Percentiles rank a stretch among this genome's conserved stretches.
Conservation (phyloP, 495 filamentous ascomycete species). For the Penicillium paradoxum region DNA sequence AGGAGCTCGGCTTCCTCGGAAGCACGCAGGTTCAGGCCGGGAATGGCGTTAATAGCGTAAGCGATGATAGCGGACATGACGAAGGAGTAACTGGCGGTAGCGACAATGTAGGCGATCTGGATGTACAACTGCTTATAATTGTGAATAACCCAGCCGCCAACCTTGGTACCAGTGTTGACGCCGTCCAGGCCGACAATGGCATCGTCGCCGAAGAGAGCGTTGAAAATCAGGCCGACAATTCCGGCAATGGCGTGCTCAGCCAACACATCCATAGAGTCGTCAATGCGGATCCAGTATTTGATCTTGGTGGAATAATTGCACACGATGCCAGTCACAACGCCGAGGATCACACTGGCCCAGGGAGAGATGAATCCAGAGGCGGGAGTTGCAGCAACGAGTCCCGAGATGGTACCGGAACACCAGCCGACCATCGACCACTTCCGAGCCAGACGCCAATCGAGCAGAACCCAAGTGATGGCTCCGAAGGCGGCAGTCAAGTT, state of each 20-base stretch:
- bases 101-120: conserved; percentile 85
- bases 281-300: conserved; percentile 93
- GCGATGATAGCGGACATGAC: conserved; percentile 79
- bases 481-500: conserved; percentile 88
- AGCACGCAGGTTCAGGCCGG: conserved; percentile 86
- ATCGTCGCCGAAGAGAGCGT: conserved; percentile 80
- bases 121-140: conserved; percentile 88
- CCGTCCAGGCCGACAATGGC: conserved; percentile 93
- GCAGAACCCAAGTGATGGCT: conserved; percentile 81
- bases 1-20: conserved; percentile 95
- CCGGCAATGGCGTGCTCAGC: conserved; percentile 96
- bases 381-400: conserved; percentile 86
- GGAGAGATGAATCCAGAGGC: conserved; percentile 84
- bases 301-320: conserved; percentile 96
- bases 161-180: conserved; percentile 68
- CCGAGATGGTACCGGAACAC: conserved; percentile 91
- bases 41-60: conserved; percentile 77
- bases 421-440: conserved; percentile 99
- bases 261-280: conserved; percentile 97
- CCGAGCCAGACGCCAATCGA: conserved; percentile 89
- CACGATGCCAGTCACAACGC: conserved; percentile 75
- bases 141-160: conserved; percentile 82
- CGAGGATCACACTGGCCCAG: conserved; percentile 82
- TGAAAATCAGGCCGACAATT: conserved; percentile 88
- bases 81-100: conserved; percentile 71